These are phyloP conservation scores for Cajanus cajan DNA, from an alignment of 306 rosid species.

Conservation along the genomic window DNA sequence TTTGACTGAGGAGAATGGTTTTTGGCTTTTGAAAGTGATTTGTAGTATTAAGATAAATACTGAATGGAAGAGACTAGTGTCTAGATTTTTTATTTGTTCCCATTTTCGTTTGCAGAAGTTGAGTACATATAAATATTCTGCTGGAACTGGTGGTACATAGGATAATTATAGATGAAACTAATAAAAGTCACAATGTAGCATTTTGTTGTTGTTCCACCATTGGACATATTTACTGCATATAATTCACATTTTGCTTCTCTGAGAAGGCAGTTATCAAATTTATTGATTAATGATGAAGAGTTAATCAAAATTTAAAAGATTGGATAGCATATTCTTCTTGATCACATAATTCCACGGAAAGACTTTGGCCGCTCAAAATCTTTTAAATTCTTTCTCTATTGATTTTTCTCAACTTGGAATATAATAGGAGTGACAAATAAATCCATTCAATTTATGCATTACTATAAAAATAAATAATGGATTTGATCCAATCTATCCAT, in stretches of 20 bases:
- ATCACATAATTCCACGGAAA: too few species aligned
- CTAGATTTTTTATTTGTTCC: constrained; percentile 7
- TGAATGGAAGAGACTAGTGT: neutral
- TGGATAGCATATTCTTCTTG: neutral
- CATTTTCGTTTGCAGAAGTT: neutral
- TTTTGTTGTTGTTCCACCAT: constrained; percentile 18
- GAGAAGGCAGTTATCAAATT: neutral
- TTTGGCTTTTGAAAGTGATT: constrained; percentile 3
- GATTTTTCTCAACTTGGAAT: too few species aligned
- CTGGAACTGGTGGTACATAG: neutral
- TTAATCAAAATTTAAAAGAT: neutral
- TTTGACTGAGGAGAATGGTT: constrained; percentile 15
- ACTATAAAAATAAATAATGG: too few species aligned
- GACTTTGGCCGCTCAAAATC: too few species aligned
- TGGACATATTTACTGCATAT: neutral
- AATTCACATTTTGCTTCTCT: constrained; percentile 23
- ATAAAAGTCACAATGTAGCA: neutral
- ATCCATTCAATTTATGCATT: too few species aligned
- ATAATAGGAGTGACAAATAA: too few species aligned
- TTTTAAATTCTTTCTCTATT: too few species aligned
- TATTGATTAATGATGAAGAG: neutral
- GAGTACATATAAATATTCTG: neutral
- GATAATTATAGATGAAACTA: neutral
- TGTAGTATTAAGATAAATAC: constrained; percentile 1
- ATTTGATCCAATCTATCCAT: too few species aligned